Conservation (phyloP, 345 rosid genomes). For the Geranium rotundifolium region DNA sequence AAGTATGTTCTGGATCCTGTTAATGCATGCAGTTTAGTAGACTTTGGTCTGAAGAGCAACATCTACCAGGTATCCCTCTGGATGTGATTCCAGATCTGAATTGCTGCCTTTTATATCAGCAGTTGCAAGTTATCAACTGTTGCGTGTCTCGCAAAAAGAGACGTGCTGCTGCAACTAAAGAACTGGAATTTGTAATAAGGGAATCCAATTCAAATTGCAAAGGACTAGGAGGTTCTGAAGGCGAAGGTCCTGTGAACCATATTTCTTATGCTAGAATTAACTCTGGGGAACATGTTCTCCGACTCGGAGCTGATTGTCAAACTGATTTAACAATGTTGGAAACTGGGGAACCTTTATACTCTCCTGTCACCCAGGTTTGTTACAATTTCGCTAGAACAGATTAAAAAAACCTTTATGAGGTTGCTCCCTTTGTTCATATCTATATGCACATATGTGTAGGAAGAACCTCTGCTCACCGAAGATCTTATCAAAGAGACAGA, state of each 20-base stretch:
- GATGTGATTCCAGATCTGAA: constrained; percentile 72
- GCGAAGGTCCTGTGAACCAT: constrained; percentile 19
- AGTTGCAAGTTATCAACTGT: constrained; percentile 83
- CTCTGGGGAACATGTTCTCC: constrained; percentile 63
- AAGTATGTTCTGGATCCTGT: constrained; percentile 5
- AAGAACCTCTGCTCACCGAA: constrained; percentile 88
- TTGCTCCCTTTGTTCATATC: constrained; percentile 8
- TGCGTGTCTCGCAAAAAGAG: constrained; percentile 77
- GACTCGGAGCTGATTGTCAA: constrained; percentile 49
- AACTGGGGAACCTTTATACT: constrained; percentile 80
- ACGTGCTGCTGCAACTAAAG: constrained; percentile 41
- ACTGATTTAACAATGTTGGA: constrained; percentile 72
- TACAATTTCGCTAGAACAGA: constrained; percentile 9
- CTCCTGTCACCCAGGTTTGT: constrained; percentile 76
- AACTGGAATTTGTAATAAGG: constrained; percentile 57
- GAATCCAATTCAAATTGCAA: constrained; percentile 34
- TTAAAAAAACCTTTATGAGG: constrained; percentile 2
- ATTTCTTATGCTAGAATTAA: constrained; percentile 48
- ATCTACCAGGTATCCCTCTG: constrained; percentile 67
- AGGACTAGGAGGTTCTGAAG: constrained; percentile 24
- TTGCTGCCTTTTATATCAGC: constrained; percentile 75
- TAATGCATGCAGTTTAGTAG: constrained; percentile 55
- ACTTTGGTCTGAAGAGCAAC: constrained; percentile 65
- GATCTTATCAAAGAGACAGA: constrained; percentile 94
- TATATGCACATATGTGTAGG: constrained; percentile 33